phyloP scores from a whole-genome alignment of 176 grass and related monocot species.

The Hordeum vulgare region DNA sequence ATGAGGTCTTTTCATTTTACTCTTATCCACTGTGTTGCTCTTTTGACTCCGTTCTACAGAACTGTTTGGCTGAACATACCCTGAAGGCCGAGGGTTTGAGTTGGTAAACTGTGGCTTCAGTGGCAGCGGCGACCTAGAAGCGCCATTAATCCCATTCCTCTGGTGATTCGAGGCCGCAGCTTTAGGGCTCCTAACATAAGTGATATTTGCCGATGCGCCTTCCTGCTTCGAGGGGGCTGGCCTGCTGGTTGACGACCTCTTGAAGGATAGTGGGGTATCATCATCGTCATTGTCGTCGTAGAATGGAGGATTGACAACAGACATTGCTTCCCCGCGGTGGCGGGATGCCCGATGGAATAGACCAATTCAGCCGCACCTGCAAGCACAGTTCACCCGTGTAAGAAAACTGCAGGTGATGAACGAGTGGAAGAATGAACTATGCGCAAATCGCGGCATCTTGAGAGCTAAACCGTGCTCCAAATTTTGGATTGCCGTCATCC shows the following conservation, averaged over 20 bases:
- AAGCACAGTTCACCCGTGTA: not conserved
- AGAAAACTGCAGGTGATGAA: not conserved
- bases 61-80: constrained; percentile 30
- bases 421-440: not conserved
- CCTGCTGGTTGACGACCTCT: constrained; percentile 27
- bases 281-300: constrained; percentile 21
- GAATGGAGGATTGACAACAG: constrained; percentile 30
- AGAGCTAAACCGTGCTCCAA: not conserved
- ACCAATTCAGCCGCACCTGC: constrained; percentile 27
- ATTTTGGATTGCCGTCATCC: not conserved
- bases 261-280: constrained; percentile 27
- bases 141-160: constrained; percentile 31
- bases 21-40: constrained; percentile 7
- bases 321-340: constrained; percentile 14
- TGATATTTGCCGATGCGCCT: not conserved
- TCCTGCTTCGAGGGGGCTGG: constrained; percentile 31
- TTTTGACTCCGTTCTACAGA: not conserved
- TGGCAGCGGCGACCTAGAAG: not conserved
- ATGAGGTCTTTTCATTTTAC: constrained; percentile 35
- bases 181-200: constrained; percentile 25
- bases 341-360: not conserved
- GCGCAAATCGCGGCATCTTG: not conserved
- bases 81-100: constrained; percentile 14
- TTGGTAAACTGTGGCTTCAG: constrained; percentile 17
- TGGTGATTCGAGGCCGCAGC: constrained; percentile 1